Conservation (phyloP, 257 asterid genomes). For the Verbena officinalis region DNA sequence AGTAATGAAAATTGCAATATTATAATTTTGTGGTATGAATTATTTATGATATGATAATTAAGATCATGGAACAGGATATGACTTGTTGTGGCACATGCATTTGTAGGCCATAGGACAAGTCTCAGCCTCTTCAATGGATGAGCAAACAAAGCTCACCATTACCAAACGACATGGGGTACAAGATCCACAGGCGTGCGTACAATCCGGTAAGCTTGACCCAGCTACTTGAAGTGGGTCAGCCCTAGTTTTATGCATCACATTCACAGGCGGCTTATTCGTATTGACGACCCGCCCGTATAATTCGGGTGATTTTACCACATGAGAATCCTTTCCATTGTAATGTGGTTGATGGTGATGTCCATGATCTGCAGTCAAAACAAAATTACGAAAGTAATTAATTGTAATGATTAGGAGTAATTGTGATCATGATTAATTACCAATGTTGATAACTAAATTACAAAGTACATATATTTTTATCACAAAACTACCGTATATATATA, state of each 20-base stretch:
- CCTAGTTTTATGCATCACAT: slow-evolving; percentile 37
- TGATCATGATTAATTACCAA: background rate
- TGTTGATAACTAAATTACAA: too few relatives aligned
- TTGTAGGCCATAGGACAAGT: slow-evolving; percentile 89
- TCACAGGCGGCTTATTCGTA: too few relatives aligned
- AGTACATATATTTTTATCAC: too few relatives aligned
- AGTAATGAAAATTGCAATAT: background rate
- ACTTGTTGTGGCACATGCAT: slow-evolving; percentile 88
- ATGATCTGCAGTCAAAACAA: slow-evolving; percentile 34
- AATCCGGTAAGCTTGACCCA: slow-evolving; percentile 84
- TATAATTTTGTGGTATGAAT: background rate
- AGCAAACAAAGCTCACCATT: slow-evolving; percentile 86
- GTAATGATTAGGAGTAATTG: background rate
- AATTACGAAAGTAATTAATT: background rate
- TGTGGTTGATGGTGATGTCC: too few relatives aligned
- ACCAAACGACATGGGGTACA: slow-evolving; percentile 86
- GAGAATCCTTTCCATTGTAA: too few relatives aligned
- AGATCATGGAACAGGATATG: slow-evolving; percentile 86
- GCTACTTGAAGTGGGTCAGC: slow-evolving; percentile 52
- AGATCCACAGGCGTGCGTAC: slow-evolving; percentile 89
- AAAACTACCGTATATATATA: too few relatives aligned
- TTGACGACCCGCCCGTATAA: slow-evolving; percentile 10
- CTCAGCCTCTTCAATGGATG: slow-evolving; percentile 88
- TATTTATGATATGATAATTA: too few relatives aligned
- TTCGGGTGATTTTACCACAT: background rate